Conservation (phyloP, 257 asterid species). For the Voacanga thouarsii region DNA sequence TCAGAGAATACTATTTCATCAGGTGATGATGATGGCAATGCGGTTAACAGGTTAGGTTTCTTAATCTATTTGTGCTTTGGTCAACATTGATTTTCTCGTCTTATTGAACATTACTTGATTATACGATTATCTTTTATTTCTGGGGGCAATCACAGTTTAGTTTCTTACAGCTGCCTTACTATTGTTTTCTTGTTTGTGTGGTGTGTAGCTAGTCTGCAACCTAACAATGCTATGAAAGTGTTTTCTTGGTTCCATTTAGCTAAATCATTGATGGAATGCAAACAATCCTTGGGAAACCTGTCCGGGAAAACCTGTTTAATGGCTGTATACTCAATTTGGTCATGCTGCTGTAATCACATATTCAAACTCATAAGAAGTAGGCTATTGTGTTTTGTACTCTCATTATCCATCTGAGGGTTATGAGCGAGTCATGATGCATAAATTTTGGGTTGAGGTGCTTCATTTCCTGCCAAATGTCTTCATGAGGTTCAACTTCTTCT, state of each 20-base stretch:
- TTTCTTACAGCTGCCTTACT: neutral
- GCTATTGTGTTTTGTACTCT: neutral
- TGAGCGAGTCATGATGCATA: too few relatives aligned
- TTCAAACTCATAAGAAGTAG: neutral
- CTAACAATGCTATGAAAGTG: neutral
- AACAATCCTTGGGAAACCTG: neutral
- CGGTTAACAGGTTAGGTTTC: conserved; percentile 30
- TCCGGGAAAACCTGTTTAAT: neutral
- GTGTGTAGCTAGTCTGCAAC: too few relatives aligned
- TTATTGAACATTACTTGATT: neutral
- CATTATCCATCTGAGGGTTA: neutral
- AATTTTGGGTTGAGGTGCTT: neutral
- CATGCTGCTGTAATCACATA: neutral
- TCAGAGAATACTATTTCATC: conserved; percentile 33
- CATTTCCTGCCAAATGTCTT: neutral
- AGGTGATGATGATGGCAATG: conserved; percentile 23
- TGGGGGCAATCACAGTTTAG: neutral
- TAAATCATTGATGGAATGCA: neutral
- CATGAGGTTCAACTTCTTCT: neutral
- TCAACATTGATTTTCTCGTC: neutral
- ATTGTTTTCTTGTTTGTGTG: too few relatives aligned
- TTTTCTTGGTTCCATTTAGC: neutral
- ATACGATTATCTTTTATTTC: neutral
- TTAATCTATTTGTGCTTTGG: neutral
- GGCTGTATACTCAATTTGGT: neutral